Percentiles rank a stretch among this genome's conserved stretches.
phyloP scores from a whole-genome alignment of 1,139 yeast species.

The Suhomyces guaymorum region DNA sequence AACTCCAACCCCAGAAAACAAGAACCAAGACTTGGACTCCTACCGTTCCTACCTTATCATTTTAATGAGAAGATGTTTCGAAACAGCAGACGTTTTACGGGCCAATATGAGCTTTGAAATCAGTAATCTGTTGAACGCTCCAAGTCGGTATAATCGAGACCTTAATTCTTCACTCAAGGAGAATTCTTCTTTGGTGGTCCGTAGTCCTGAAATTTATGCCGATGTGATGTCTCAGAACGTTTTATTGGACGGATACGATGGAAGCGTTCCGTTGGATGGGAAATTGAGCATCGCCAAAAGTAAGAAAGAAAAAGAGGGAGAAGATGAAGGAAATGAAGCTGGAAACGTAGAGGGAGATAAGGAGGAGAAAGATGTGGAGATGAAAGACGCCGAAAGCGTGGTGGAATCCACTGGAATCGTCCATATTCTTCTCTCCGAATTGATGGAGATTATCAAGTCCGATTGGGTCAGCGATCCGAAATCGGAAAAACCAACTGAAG shows the following conservation, averaged over 20 bases:
- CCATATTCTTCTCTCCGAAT: slow-evolving; percentile 59
- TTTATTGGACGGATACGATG: slow-evolving; percentile 50
- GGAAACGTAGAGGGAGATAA: too few species aligned
- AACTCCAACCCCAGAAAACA: slow-evolving; percentile 4
- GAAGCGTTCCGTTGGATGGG: slow-evolving; percentile 22
- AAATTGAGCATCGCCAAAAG: slow-evolving; percentile 14
- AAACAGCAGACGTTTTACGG: slow-evolving; percentile 53
- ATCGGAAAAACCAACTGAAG: slow-evolving; percentile 11
- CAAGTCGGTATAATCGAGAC: slow-evolving; percentile 39
- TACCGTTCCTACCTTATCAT: slow-evolving; percentile 29
- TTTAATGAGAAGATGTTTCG: slow-evolving; percentile 70
- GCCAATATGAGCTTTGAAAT: slow-evolving; percentile 53
- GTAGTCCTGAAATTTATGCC: slow-evolving; percentile 58
- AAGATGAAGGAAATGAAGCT: slow-evolving; percentile 11
- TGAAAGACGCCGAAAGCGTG: slow-evolving; percentile 30
- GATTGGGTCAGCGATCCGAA: slow-evolving; percentile 50
- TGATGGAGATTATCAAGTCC: slow-evolving; percentile 55
- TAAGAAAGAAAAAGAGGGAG: slow-evolving; percentile 19
- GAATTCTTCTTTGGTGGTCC: slow-evolving; percentile 53
- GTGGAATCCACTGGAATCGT: slow-evolving; percentile 58
- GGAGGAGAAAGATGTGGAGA: slow-evolving; percentile 35
- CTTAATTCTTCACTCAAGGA: slow-evolving; percentile 56
- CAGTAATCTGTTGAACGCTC: slow-evolving; percentile 34
- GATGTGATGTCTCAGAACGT: slow-evolving; percentile 54
- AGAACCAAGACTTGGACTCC: slow-evolving; percentile 17